These are phyloP conservation scores for Halteria grandinella DNA, from an alignment of 73 alveolate genomes.

Conservation along the genomic window DNA sequence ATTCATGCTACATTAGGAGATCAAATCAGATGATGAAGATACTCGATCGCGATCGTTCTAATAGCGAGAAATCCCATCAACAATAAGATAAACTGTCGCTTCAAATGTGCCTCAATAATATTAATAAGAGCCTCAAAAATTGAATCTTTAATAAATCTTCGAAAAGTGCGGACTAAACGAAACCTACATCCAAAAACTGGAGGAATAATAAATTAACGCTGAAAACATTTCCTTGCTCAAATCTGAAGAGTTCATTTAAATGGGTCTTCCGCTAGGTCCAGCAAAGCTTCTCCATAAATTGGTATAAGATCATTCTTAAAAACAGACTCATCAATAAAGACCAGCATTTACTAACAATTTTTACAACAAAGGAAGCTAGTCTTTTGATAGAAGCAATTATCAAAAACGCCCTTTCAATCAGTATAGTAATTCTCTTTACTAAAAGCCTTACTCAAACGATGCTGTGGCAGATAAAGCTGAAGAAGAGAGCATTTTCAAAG, in stretches of 20 bases:
- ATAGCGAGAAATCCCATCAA: not conserved
- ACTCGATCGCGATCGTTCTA: not conserved
- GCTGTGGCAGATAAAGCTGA: not conserved
- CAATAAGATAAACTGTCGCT: not conserved
- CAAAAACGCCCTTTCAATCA: not conserved
- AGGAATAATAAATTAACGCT: conserved; percentile 15
- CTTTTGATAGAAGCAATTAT: not conserved
- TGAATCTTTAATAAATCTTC: not conserved
- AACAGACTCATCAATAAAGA: not conserved
- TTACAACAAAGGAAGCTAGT: no score
- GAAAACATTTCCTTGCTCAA: not conserved
- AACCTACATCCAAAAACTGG: not conserved
- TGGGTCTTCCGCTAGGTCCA: conserved; percentile 32
- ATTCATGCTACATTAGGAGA: not conserved
- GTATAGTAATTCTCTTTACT: not conserved
- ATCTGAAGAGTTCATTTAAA: conserved; percentile 3
- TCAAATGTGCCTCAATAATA: not conserved
- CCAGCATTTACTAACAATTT: no score
- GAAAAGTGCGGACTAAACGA: conserved; percentile 7
- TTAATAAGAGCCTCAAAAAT: not conserved
- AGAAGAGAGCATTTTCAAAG: conserved; percentile 2
- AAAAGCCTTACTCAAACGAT: no score
- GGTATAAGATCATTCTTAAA: not conserved
- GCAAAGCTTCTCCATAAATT: conserved; percentile 1
- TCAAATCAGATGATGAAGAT: not conserved